Base-by-base conservation (phyloP, 2,329 filamentous ascomycete species). In the Pseudogymnoascus sp. region DNA sequence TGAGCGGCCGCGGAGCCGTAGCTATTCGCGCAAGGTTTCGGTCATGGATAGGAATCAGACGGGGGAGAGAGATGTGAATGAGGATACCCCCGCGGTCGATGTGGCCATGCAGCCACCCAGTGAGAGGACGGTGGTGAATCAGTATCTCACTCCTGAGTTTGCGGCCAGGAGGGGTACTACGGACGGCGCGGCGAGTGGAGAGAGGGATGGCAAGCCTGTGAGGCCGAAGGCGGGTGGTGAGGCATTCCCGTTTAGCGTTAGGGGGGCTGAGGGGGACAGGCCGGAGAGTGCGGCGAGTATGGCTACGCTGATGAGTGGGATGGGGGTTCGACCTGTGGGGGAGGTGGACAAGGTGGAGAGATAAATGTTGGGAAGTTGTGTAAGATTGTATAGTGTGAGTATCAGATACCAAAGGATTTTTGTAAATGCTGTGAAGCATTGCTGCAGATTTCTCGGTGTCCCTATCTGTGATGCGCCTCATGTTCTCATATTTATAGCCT, bases 181-280 rank as follows among this genome's bases (percentile, higher is more conserved):
- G 6, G 29, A 21, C 11, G 56, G 16, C 6, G 53, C 29, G 37
- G 59, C 35, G 61, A 10, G n/a, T 21, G 42, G 2, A 10, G 38
- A 31, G 29, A 59, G 47, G 13, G 37, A 60, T 35, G 60, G 38
- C n/a, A 40, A 62, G 29, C 35, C 60, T 1, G 35, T 87, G 70
- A 78, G 89, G 2, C 86, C 88, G 0, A 86, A 85, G 53, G 79
- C 89, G 5, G 85, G 84, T 19, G 86, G 88, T 0, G 83, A 91
- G 26, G 88, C 89, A 0, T 82, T 90, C 68, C 89, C 89, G 0
- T 93, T 93, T 70, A 88, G 83, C 63, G 73, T 93, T 13, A 81
- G 82, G 61, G 69, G 72, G 24, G 71, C 72, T 3, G 66, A 64
- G 3, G 66, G 66, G 2, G 70, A 67, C 14, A 37, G 26, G 3